A percentile compares a stretch with the other conserved stretches of the same genome.
Evolutionary conservation across 768 basidiomycete genomes (phyloP).

Genomic region (Leccinum incarnatum): DNA sequence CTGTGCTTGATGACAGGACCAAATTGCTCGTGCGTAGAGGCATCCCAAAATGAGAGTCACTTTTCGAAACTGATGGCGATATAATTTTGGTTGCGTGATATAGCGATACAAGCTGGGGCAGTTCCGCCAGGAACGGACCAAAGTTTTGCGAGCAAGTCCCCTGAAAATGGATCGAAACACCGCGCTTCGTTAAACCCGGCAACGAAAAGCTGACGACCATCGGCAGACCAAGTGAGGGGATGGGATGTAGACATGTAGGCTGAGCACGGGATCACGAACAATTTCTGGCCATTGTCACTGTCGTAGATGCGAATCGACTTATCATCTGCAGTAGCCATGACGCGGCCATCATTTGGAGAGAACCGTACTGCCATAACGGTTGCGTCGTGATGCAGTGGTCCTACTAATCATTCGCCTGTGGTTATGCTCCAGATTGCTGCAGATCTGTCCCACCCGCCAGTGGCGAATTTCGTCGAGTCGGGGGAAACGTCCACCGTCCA

Average conservation of each 20-base stretch:
- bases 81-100: not conserved
- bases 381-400: not conserved
- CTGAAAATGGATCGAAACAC: not conserved
- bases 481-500: not conserved
- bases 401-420: not conserved
- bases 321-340: not conserved
- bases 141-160: not conserved
- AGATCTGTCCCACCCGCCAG: not conserved
- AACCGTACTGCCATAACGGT: not conserved
- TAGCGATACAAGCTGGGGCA: not conserved
- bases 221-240: not conserved
- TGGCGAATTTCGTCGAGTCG: not conserved
- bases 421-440: not conserved
- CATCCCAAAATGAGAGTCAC: slow-evolving; percentile 2
- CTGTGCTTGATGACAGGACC: not conserved
- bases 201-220: not conserved
- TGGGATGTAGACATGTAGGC: not conserved
- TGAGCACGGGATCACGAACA: not conserved
- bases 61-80: not conserved
- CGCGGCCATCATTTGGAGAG: not conserved
- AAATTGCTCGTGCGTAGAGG: not conserved
- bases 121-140: not conserved
- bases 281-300: not conserved
- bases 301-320: not conserved
- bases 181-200: no score